Conservation (phyloP, 1,284 basidiomycete species). For the Mycosarcoma maydis region DNA sequence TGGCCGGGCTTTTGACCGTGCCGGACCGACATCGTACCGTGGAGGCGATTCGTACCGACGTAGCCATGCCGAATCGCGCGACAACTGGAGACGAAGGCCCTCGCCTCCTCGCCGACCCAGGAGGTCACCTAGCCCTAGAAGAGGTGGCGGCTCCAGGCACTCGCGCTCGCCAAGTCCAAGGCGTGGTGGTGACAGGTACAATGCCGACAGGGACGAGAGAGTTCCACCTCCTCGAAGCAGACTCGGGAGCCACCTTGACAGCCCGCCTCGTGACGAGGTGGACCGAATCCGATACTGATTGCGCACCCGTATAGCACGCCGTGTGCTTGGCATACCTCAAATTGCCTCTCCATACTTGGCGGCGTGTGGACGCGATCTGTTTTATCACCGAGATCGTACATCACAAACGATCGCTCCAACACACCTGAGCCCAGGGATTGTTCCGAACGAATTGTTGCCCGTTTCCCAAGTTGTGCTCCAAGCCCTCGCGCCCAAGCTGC, state of each 20-base stretch:
- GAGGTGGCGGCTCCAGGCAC: slow-evolving; percentile 18
- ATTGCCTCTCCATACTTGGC: no score
- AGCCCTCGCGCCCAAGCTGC: no score
- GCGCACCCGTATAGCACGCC: neutral
- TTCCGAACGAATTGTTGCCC: no score
- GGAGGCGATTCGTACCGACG: slow-evolving; percentile 36
- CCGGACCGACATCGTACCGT: slow-evolving; percentile 24
- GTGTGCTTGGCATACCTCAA: no score
- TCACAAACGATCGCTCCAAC: no score
- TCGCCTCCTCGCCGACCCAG: slow-evolving; percentile 36
- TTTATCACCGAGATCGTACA: no score
- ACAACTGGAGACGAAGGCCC: slow-evolving; percentile 53
- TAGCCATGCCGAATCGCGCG: slow-evolving; percentile 40
- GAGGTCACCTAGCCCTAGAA: slow-evolving; percentile 40
- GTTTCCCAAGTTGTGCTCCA: no score
- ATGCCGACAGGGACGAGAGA: slow-evolving; percentile 29
- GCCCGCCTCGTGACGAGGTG: slow-evolving; percentile 48
- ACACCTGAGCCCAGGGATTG: no score
- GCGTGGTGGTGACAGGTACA: slow-evolving; percentile 20
- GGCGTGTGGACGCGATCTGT: no score
- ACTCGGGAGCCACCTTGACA: slow-evolving; percentile 48
- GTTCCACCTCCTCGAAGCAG: slow-evolving; percentile 33
- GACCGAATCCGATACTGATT: slow-evolving; percentile 42
- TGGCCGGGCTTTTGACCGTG: slow-evolving; percentile 30
- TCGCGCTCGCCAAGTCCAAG: slow-evolving; percentile 46